A percentile compares a stretch with the other conserved stretches of the same genome.
phyloP scores from a whole-genome alignment of 768 basidiomycete genomes.

The Mycena polygramma region DNA sequence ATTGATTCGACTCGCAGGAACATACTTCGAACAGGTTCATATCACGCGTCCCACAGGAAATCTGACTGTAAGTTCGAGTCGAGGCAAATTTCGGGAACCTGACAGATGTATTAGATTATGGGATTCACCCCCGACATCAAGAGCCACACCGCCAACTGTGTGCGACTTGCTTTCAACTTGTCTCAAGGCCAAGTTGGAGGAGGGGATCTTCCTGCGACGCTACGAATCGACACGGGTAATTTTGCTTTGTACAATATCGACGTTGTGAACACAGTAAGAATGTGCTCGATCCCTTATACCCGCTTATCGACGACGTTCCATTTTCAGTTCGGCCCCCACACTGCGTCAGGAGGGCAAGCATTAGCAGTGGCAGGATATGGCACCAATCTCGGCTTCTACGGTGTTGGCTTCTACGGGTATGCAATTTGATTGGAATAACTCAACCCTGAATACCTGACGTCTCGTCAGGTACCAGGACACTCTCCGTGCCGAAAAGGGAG shows the following conservation, averaged over 20 bases:
- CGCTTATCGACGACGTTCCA: neutral
- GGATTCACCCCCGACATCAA: constrained; percentile 14
- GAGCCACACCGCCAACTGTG: constrained; percentile 10
- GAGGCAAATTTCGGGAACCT: neutral
- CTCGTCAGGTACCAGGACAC: constrained; percentile 39
- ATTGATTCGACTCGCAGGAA: constrained; percentile 2
- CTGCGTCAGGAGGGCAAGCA: constrained; percentile 39
- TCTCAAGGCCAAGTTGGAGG: constrained; percentile 16
- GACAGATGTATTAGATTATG: constrained; percentile 12
- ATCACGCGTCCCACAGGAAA: constrained; percentile 17
- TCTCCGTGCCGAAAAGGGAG: constrained; percentile 40
- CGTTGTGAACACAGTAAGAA: constrained; percentile 44
- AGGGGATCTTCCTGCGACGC: constrained; percentile 40
- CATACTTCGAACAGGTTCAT: constrained; percentile 28
- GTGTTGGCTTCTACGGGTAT: constrained; percentile 41
- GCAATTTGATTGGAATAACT: neutral
- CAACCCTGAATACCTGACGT: neutral
- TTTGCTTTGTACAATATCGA: constrained; percentile 48
- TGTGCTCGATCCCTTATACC: neutral
- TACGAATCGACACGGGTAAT: constrained; percentile 45
- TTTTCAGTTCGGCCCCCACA: constrained; percentile 38
- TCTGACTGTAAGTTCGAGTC: constrained; percentile 7
- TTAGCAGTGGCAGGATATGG: constrained; percentile 44
- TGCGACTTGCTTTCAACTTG: constrained; percentile 6
- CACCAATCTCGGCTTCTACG: constrained; percentile 44